Evolutionary conservation across 208 protist genomes (phyloP), one percentile per base, ranked within the genome.

Genomic region (Trypanosoma scelopori): DNA sequence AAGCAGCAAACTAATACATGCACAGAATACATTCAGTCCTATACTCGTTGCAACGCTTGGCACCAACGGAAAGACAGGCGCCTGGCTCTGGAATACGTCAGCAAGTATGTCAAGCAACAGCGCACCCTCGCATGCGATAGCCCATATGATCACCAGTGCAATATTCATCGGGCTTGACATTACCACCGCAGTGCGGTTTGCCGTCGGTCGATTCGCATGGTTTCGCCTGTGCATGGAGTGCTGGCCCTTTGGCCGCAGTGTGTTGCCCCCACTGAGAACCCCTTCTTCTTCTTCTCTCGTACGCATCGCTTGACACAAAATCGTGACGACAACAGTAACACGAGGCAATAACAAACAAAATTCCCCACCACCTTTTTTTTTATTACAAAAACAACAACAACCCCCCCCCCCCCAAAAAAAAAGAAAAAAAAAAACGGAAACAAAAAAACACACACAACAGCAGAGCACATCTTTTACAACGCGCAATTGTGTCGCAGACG

Each of bases 31-130:
- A 50, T 83, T 63, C 0, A 89, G 51, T 35, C 60, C 79, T 25
- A 85, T 58, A 41, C 71, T 73, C 13, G 74, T 56, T 25, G 56
- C 43, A 22, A 84, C 56, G 1, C 81, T 67, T 23, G 79, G 75
- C 9, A 61, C 20, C 27, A 82, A 63, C 23, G 82, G 82, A 32
- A 91, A 86, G 7, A 49, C 59, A n/a, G 78, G 59, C 1, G 63
- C 63, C 13, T 78, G 37, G 2, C 53, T 69, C 55, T 94, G 88
- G 63, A 94, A 91, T 5, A 90, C 73, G 63, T 94, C 88, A 5
- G 71, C 57, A 12, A 91, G 61, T 47, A 90, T 76, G 47, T 81
- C 78, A 15, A 91, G 78, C 7, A 80, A 48, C 23, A 91, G 50
- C 28, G 74, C 57, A 1, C 61, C 56, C 12, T 80, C 51, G n/a